Evolutionary conservation across 2,329 filamentous ascomycete genomes (phyloP), one percentile per base, ranked within the genome.

Genomic region (Monilinia aucupariae): DNA sequence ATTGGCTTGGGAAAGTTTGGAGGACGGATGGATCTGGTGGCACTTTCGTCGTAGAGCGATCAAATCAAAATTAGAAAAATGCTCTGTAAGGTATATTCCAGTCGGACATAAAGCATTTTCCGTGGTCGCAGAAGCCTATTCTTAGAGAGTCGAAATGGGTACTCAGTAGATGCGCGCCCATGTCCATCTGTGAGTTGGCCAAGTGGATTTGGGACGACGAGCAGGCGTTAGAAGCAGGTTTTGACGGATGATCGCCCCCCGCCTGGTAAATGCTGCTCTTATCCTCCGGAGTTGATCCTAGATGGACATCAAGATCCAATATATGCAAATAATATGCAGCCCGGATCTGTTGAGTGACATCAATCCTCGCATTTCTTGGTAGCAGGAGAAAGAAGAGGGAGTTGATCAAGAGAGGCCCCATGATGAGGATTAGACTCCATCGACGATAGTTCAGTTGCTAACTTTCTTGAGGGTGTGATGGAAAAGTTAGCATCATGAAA

Each of bases 231-330:
- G 47, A 61, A 65, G 63, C 62, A 66, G 60, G 56, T 67, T 65
- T 68, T 68, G 53, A 64, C 67, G 68, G 66, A 64, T 63, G 67
- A 70, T 70, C 68, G 52, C 60, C 68, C 65, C 63, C 61, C 61
- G 60, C 55, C 56, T 67, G 65, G 62, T 54, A 63, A 68, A 62
- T 64, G 32, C 66, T 67, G 51, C 63, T 39, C 37, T 58, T 59
- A 54, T 58, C 62, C 56, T 45, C 41, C 61, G 34, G 51, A 43
- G 43, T 53, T 63, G 59, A 67, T 66, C 68, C 68, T 65, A 53
- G 68, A 47, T 61, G 66, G 63, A 62, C 61, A 69, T 71, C 66
- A 63, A 65, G 65, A 69, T 70, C 68, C 67, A 70, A 68, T 71
- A 70, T 67, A 69, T 71, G 67, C 67, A 70, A 61, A 69, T 62